Conservation (phyloP, 768 basidiomycete genomes). For the Leccinum subgranulosum region DNA sequence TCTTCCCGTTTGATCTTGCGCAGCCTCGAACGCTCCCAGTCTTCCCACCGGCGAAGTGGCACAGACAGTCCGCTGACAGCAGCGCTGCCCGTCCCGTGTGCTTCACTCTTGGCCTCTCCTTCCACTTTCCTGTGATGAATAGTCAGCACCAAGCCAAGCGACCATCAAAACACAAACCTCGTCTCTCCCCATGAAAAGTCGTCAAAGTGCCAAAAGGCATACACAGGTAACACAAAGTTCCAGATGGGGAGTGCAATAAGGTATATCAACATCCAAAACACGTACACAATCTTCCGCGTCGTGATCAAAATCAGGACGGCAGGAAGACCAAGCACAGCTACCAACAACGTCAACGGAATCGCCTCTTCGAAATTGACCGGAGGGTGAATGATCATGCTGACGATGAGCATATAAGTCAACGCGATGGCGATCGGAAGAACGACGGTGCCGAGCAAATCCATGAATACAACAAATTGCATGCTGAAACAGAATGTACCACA, state of each 20-base stretch:
- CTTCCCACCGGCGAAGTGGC: slow-evolving; percentile 98
- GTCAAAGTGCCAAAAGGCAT: slow-evolving; percentile 99
- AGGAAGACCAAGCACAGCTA: slow-evolving; percentile 90
- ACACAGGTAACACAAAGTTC: slow-evolving; percentile 92
- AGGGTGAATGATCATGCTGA: slow-evolving; percentile 74
- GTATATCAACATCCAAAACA: slow-evolving; percentile 98
- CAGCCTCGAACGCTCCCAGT: slow-evolving; percentile 95
- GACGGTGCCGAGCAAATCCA: slow-evolving; percentile 90
- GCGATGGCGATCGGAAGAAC: slow-evolving; percentile 93
- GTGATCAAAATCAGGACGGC: slow-evolving; percentile 91
- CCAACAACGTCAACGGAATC: slow-evolving; percentile 87
- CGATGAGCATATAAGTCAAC: slow-evolving; percentile 86
- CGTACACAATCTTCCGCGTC: slow-evolving; percentile 91
- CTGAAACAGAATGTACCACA: slow-evolving; percentile 99
- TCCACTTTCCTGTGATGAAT: slow-evolving; percentile 74
- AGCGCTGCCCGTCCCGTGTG: slow-evolving; percentile 67
- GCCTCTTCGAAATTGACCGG: slow-evolving; percentile 87
- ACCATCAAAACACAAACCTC: slow-evolving; percentile 48
- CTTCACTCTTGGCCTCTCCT: slow-evolving; percentile 80
- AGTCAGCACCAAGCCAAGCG: slow-evolving; percentile 8
- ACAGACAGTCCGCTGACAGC: slow-evolving; percentile 55
- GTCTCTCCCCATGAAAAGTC: slow-evolving; percentile 99
- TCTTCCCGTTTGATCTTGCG: slow-evolving; percentile 90
- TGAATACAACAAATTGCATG: slow-evolving; percentile 99
- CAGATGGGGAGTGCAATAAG: slow-evolving; percentile 89